Evolutionary conservation across 2,329 filamentous ascomycete genomes (phyloP), one percentile per base, ranked within the genome.

Genomic region (Clonostachys byssicola): DNA sequence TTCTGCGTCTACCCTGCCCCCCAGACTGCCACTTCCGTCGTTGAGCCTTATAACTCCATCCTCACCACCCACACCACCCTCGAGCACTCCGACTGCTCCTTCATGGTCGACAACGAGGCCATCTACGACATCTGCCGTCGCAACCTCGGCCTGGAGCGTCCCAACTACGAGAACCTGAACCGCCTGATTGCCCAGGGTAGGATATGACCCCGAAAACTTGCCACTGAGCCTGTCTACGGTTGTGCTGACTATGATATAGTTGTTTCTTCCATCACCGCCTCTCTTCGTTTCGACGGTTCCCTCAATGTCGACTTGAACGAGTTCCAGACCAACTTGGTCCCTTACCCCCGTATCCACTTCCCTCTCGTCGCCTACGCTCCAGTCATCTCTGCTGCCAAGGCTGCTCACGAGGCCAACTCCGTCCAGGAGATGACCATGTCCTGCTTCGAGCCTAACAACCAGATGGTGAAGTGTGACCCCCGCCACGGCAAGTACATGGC

Each of bases 401-500:
- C 92, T 60, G 88, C 90, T 50, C 92, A 99, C 79, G 92, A 99
- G 81, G 86, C 92, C 80, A 95, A 96, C 85, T 94, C 89, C 30
- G 92, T 97, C 57, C 88, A 91, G 75, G 94, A 97, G 80, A 96
- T 97, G 79, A 95, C 90, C 73, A 95, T 92, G 85, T 89, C 89
- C 57, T 97, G 92, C 86, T 99, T 99, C 78, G 92, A 99, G 84
- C 91, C 92, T 61, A 89, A 96, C 85, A 96, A 96, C 85, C 92
- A 99, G 86, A 99, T 99, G 92, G 92, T 99, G 71, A 96, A 96
- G 83, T 99, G 92, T 68, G 94, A 99, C 71, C 92, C 92, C 60
- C 91, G 92, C 66, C 92, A 95, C 72, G 92, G 92, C 74, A 99
- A 99, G 83, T 99, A 99, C 84, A 99, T 99, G 92, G 92, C 92